phyloP scores from a whole-genome alignment of 345 rosid species.

The Zanthoxylum bungeanum region DNA sequence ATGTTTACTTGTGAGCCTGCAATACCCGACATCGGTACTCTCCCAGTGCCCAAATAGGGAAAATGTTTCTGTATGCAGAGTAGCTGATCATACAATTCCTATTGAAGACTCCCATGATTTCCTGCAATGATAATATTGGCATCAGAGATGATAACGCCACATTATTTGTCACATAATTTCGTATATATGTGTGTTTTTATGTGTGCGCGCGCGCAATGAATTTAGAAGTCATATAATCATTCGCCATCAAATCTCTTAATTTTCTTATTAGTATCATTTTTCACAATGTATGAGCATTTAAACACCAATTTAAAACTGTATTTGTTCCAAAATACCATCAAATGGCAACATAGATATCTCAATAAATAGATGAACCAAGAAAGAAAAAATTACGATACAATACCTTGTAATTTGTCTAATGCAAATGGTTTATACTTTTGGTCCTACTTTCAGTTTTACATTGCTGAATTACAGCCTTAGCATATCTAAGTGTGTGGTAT shows the following conservation, averaged over 20 bases:
- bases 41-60: conserved; percentile 72
- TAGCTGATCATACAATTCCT: conserved; percentile 71
- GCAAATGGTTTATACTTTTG: not conserved
- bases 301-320: not conserved
- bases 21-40: conserved; percentile 51
- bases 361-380: not conserved
- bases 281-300: not conserved
- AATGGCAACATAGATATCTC: not conserved
- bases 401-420: not conserved
- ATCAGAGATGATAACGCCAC: not conserved
- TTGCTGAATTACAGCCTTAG: not conserved
- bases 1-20: conserved; percentile 10
- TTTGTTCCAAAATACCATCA: not conserved
- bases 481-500: not conserved
- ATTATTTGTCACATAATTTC: not conserved
- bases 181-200: no score
- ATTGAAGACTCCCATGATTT: conserved; percentile 78
- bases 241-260: not conserved
- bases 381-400: not conserved
- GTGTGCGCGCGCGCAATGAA: no score
- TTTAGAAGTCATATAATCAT: not conserved
- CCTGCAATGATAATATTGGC: conserved; percentile 30
- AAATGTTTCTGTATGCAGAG: conserved; percentile 55
- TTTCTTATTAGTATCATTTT: not conserved
- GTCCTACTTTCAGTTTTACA: not conserved